These are phyloP conservation scores for Globisporangium acanthophoron DNA, from an alignment of 352 stramenopile genomes.

Conservation along the genomic window DNA sequence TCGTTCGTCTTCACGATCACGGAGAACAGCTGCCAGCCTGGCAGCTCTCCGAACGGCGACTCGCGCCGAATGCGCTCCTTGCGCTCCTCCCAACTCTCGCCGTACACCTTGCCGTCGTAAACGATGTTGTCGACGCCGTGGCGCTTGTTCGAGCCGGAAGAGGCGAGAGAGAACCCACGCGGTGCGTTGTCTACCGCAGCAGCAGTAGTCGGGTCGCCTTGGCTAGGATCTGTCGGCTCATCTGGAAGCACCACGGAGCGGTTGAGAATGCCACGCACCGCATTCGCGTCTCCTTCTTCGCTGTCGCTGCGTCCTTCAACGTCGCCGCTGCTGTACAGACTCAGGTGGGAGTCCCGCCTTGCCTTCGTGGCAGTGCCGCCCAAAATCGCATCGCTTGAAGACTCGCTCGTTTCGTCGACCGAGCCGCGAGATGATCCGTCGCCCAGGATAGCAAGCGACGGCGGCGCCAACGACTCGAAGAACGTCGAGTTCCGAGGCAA, in stretches of 20 bases:
- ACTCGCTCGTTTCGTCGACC: conserved; percentile 21
- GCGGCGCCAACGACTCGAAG: conserved; percentile 37
- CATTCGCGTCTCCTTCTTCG: not conserved
- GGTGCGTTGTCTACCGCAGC: not conserved
- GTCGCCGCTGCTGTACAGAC: not conserved
- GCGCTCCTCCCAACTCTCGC: conserved; percentile 62
- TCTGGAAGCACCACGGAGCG: conserved; percentile 23
- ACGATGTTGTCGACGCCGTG: conserved; percentile 59
- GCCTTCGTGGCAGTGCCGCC: not conserved
- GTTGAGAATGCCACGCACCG: conserved; percentile 3
- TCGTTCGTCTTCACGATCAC: conserved; percentile 99
- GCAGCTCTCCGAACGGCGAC: conserved; percentile 72
- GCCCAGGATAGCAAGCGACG: conserved; percentile 1
- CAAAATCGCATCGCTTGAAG: conserved; percentile 18
- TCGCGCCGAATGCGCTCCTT: conserved; percentile 51
- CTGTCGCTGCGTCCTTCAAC: not conserved
- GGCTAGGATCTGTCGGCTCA: not conserved
- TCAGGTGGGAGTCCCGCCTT: conserved; percentile 22
- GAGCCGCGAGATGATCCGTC: conserved; percentile 22
- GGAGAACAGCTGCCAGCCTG: conserved; percentile 88
- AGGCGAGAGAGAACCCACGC: conserved; percentile 16
- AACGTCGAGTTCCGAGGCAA: conserved; percentile 52
- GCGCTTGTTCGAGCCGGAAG: conserved; percentile 17
- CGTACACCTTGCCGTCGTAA: conserved; percentile 76
- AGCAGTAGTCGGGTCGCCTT: not conserved